These are phyloP conservation scores for Cyamopsis tetragonoloba DNA, from an alignment of 306 rosid genomes.

Conservation along the genomic window DNA sequence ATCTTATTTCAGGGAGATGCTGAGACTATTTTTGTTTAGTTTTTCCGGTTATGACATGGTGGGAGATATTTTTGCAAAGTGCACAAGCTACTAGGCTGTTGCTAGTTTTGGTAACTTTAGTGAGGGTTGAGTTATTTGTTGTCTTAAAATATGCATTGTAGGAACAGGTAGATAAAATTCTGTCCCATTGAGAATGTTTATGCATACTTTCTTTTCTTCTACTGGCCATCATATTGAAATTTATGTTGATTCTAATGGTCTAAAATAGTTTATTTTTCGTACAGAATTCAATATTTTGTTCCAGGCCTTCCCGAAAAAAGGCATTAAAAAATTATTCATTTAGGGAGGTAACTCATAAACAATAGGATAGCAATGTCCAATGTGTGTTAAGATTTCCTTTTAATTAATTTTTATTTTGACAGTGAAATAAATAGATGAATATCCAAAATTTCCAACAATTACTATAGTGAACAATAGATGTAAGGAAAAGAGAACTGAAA, in stretches of 20 bases:
- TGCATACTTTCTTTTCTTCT: background rate
- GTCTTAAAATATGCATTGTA: slow-evolving; percentile 5
- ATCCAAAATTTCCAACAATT: background rate
- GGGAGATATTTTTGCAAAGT: background rate
- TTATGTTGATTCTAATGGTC: background rate
- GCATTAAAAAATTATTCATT: background rate
- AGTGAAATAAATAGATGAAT: background rate
- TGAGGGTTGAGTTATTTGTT: background rate
- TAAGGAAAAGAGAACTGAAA: slow-evolving; percentile 1
- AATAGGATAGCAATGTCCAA: background rate
- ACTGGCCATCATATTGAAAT: background rate
- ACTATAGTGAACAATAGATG: background rate
- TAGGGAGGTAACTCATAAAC: slow-evolving; percentile 12
- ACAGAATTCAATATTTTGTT: background rate
- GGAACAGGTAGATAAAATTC: background rate
- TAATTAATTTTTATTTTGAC: background rate
- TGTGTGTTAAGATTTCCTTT: background rate
- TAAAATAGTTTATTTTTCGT: background rate
- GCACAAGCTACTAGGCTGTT: background rate
- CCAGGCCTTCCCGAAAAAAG: background rate
- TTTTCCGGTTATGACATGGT: background rate
- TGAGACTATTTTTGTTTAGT: background rate
- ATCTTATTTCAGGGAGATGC: background rate
- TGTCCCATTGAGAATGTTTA: background rate
- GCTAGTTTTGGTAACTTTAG: background rate